Conservation (phyloP, 192 early-diverging fungal species). For the Pilobolus umbonatus region DNA sequence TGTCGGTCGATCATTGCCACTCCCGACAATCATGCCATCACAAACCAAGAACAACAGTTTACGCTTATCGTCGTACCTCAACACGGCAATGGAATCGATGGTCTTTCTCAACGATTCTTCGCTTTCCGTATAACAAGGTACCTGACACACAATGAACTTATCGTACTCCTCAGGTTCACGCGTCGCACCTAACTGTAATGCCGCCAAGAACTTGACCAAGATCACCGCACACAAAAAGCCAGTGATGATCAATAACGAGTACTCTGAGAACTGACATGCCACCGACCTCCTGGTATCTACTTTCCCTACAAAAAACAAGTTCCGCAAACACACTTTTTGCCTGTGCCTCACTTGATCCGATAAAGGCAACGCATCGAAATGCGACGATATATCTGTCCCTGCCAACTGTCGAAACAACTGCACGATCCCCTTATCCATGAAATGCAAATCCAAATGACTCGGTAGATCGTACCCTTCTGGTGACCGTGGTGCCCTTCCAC, state of each 20-base stretch:
- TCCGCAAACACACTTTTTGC: conserved; percentile 73
- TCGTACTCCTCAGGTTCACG: conserved; percentile 79
- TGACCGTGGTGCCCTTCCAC: conserved; percentile 43
- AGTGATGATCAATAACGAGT: conserved; percentile 77
- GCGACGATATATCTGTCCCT: conserved; percentile 60
- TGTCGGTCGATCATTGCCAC: conserved; percentile 94
- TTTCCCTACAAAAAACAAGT: conserved; percentile 82
- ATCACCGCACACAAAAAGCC: conserved; percentile 85
- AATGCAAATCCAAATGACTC: conserved; percentile 44
- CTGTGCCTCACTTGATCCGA: conserved; percentile 37
- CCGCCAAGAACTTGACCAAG: conserved; percentile 72
- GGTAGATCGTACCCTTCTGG: conserved; percentile 38
- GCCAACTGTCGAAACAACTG: conserved; percentile 62
- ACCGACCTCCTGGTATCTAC: conserved; percentile 82
- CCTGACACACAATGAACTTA: conserved; percentile 90
- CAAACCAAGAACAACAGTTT: conserved; percentile 95
- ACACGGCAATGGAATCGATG: conserved; percentile 84
- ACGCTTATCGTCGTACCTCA: conserved; percentile 96
- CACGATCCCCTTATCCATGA: conserved; percentile 58
- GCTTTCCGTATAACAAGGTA: conserved; percentile 97
- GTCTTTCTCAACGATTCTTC: conserved; percentile 92
- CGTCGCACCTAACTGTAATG: conserved; percentile 65
- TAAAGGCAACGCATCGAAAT: conserved; percentile 58
- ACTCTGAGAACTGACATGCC: conserved; percentile 76
- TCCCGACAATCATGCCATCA: conserved; percentile 97